These are phyloP conservation scores for Penicillium palitans DNA, from an alignment of 2,329 filamentous ascomycete genomes.

Conservation along the genomic window DNA sequence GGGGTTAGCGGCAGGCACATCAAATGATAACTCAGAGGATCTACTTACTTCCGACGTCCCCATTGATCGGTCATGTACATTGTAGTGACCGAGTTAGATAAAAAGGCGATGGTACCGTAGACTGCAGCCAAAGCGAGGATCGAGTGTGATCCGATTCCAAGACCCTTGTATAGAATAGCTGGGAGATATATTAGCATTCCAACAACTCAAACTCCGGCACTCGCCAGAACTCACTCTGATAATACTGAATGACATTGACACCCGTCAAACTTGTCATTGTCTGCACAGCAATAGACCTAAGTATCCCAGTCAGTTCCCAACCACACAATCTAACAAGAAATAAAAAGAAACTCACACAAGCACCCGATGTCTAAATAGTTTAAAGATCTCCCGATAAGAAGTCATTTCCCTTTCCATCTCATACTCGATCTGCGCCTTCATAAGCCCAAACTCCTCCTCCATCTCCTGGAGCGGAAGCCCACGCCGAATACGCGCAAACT, in stretches of 20 bases:
- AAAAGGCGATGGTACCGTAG: conserved; percentile 56
- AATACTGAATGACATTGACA: conserved; percentile 57
- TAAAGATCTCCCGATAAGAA: conserved; percentile 54
- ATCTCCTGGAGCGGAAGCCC: conserved; percentile 49
- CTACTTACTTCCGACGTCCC: conserved; percentile 55
- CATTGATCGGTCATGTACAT: conserved; percentile 57
- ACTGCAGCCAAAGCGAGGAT: conserved; percentile 57
- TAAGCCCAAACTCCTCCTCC: conserved; percentile 55
- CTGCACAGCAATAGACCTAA: conserved; percentile 54
- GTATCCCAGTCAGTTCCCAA: conserved; percentile 14
- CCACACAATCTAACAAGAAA: not conserved
- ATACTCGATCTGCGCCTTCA: conserved; percentile 57
- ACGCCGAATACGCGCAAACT: conserved; percentile 52
- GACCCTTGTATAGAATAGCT: conserved; percentile 57
- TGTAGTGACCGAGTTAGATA: conserved; percentile 54
- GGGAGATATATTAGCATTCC: conserved; percentile 1
- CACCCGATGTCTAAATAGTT: conserved; percentile 53
- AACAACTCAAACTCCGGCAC: not conserved
- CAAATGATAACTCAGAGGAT: not conserved
- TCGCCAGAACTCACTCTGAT: conserved; percentile 6
- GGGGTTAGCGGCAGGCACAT: conserved; percentile 6
- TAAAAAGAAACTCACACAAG: conserved; percentile 43
- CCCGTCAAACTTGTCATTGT: conserved; percentile 60
- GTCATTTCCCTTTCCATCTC: conserved; percentile 59
- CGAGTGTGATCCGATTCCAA: conserved; percentile 52